phyloP scores from a whole-genome alignment of 1,139 yeast genomes.

The Blastobotrys petasosporus region DNA sequence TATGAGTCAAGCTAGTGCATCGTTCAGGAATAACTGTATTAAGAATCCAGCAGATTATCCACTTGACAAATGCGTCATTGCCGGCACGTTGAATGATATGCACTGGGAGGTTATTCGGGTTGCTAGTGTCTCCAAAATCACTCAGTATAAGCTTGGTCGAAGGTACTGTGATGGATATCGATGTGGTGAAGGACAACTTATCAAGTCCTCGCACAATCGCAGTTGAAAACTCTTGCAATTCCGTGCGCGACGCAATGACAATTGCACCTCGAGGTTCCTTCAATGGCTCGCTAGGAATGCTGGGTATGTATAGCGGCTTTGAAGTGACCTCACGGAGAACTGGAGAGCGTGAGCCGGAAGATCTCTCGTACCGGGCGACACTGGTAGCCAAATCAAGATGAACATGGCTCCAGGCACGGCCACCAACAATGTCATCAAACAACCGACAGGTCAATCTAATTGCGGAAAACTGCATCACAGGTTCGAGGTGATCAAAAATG shows the following conservation, averaged over 20 bases:
- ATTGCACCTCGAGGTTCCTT: neutral
- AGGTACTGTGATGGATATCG: neutral
- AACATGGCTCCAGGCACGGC: slow-evolving; percentile 5
- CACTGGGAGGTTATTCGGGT: slow-evolving; percentile 1
- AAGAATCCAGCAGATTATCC: slow-evolving; percentile 9
- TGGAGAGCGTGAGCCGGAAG: neutral
- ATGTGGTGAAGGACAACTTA: slow-evolving; percentile 1
- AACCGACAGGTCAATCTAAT: slow-evolving; percentile 4
- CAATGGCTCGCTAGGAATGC: neutral
- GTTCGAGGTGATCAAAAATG: slow-evolving; percentile 3
- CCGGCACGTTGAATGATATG: slow-evolving; percentile 7
- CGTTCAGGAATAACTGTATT: slow-evolving; percentile 4
- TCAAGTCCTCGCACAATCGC: slow-evolving; percentile 5
- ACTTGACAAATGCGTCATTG: slow-evolving; percentile 7
- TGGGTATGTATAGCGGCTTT: neutral
- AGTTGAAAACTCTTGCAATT: slow-evolving; percentile 1
- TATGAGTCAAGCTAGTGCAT: slow-evolving; percentile 3
- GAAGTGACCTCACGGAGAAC: neutral
- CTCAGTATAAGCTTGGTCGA: neutral
- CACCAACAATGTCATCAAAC: slow-evolving; percentile 7
- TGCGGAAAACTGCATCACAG: neutral
- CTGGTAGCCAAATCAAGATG: slow-evolving; percentile 6
- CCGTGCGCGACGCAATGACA: slow-evolving; percentile 1
- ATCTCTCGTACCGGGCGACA: slow-evolving; percentile 1
- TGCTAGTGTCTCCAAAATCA: slow-evolving; percentile 3